Base-by-base conservation (phyloP, 495 filamentous ascomycete genomes). In the Pyronema omphalodes region DNA sequence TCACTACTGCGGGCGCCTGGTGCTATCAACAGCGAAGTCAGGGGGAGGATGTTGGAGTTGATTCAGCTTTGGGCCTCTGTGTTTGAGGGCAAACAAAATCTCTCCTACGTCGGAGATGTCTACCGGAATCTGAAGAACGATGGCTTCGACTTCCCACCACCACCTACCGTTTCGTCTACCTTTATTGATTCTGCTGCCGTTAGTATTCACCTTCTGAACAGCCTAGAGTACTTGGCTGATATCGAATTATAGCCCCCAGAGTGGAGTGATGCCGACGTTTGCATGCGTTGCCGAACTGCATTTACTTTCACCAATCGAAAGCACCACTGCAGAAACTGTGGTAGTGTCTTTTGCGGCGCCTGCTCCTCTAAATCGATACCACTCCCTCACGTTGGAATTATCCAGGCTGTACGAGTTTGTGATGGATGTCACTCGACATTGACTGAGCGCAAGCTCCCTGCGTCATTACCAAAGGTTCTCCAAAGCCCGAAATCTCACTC, bases 301-400 rank as follows among this genome's bases (percentile, higher is more conserved):
- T 98, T 98, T 63, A 94, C 85, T 36, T 96, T 96, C 64, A 96
- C 87, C 55, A 98, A 98, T 66, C 79, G 91, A 61, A 98, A 95
- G 60, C 91, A 98, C 61, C 91, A 98, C 67, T 98, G 91, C 61
- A 79, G 91, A 44, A 98, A 98, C 63, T 98, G 91, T 61, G 91
- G 91, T 18, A 94, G 88, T 66, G 91, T 93, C 52, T 98, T 96
- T 66, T 88, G 93, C 62, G 84, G 84, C 52, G 78, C 88, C 60
- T 98, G 91, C 60, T 94, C 88, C 14, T 81, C 80, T 71, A 96
- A 96, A 68, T 77, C 76, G 7, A 73, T 95, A 40, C 83, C 91
- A 7, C 69, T 98, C 8, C 93, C 91, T 11, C 89, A 94, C 65
- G 75, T 98, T 9, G 91, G 91, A 57, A 96, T 98, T 52, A 65